Base-by-base conservation (phyloP, 2,329 filamentous ascomycete genomes). In the Xylariaceae sp. region DNA sequence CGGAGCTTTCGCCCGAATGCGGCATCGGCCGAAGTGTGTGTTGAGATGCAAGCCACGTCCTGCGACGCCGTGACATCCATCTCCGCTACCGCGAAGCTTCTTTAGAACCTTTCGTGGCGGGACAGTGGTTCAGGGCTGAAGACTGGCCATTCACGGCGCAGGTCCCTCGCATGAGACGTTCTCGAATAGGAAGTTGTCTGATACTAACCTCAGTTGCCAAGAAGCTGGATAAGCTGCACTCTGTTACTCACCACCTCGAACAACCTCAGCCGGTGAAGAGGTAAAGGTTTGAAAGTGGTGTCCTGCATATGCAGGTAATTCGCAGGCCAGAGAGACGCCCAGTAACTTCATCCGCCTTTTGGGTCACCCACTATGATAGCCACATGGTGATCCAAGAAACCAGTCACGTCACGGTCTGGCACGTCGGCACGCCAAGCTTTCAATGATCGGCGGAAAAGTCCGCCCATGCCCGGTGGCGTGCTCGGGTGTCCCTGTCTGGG, bases 121-220 rank as follows among this genome's bases (percentile, higher is more conserved):
- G 19, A n/a, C 13, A 11, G 18, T 19, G 34, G 16, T 13, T 22
- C 22, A 11, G 11, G 34, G 34, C 22, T 18, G 34, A 22, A 19
- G 34, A 19, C 19, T 19, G 13, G 28, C 35, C 35, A 37, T 13
- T 37, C 26, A 37, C 15, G 18, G 35, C 19, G 8, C 35, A 37
- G 35, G 24, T 12, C 19, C 8, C 15, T 17, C 24, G 35, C n/a
- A 16, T 24, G 35, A 26, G 35, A 36, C 26, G 26, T 17, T 24
- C 35, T 37, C 35, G 26, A 22, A 37, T 37, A 37, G 35, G 35
- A 37, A 37, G 35, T 37, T 37, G 19, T 11, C 8, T 26, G 22
- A 29, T 6, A 29, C 9, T 6, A 13, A 37, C 22, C n/a, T 19
- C 22, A 19, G n/a, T 19, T 37, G 35, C 35, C 35, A 37, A 37